Conservation (phyloP, 1,284 basidiomycete species). For the Earliella scabrosa region DNA sequence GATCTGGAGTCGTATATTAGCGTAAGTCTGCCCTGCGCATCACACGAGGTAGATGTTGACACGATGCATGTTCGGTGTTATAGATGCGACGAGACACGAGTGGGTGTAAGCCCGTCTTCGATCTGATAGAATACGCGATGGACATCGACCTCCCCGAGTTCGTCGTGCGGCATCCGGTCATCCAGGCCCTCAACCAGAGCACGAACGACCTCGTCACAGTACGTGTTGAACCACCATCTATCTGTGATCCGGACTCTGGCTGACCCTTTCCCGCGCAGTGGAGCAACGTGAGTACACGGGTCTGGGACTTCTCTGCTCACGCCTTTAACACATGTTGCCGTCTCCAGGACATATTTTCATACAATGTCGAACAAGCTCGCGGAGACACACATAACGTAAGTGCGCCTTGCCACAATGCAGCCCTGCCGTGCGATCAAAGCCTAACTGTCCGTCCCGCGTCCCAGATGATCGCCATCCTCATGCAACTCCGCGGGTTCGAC, state of each 20-base stretch:
- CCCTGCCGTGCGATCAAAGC: no score
- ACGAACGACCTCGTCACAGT: slow-evolving; percentile 46
- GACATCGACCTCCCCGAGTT: slow-evolving; percentile 43
- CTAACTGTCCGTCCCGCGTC: neutral
- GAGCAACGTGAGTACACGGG: slow-evolving; percentile 40
- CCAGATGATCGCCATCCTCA: slow-evolving; percentile 38
- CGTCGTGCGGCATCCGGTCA: slow-evolving; percentile 41
- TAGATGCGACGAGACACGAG: slow-evolving; percentile 31
- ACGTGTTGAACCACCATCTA: neutral
- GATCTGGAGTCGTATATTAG: slow-evolving; percentile 46
- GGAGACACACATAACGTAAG: slow-evolving; percentile 42
- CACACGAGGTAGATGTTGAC: neutral
- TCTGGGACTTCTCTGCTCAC: neutral
- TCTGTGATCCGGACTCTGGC: neutral
- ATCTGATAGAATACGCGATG: slow-evolving; percentile 45
- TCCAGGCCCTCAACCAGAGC: slow-evolving; percentile 40
- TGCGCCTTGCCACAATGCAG: neutral
- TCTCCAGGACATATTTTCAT: slow-evolving; percentile 43
- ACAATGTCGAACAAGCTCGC: slow-evolving; percentile 42
- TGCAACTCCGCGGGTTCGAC: slow-evolving; percentile 33
- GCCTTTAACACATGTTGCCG: neutral
- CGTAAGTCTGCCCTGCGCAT: slow-evolving; percentile 19
- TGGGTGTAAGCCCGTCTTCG: slow-evolving; percentile 44
- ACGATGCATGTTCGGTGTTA: neutral
- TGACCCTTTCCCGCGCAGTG: slow-evolving; percentile 23